Evolutionary conservation across 352 stramenopile species (phyloP).

Genomic region (Globisporangium alternatum): DNA sequence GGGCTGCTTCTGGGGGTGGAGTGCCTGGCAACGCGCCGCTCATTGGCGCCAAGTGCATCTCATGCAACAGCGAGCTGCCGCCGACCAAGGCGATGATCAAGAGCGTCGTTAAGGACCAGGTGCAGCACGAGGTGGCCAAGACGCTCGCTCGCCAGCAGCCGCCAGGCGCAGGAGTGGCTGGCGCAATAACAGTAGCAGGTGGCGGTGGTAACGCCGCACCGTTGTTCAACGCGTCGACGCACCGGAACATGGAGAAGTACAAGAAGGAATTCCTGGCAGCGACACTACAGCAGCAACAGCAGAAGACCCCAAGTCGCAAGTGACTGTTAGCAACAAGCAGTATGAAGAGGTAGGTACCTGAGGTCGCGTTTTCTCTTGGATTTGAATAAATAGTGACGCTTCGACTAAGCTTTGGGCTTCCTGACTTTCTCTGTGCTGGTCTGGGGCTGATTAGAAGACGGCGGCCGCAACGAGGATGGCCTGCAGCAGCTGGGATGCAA

Average conservation of each 20-base stretch:
- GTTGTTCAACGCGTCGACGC: conserved; percentile 51
- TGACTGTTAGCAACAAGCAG: not conserved
- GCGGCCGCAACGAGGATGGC: conserved; percentile 71
- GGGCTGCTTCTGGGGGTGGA: conserved; percentile 5
- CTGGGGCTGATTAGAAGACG: conserved; percentile 35
- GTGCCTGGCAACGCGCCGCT: conserved; percentile 27
- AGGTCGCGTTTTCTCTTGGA: not conserved
- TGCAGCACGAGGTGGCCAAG: conserved; percentile 61
- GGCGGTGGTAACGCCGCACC: not conserved
- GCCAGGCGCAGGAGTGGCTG: not conserved
- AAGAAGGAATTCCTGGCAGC: conserved; percentile 62
- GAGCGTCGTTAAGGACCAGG: conserved; percentile 52
- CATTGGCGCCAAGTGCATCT: conserved; percentile 62
- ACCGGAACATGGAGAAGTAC: conserved; percentile 64
- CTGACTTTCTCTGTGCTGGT: not conserved
- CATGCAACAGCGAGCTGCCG: conserved; percentile 56
- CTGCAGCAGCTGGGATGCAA: conserved; percentile 83
- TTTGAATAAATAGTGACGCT: conserved; percentile 14
- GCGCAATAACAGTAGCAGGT: conserved; percentile 16
- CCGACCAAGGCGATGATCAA: conserved; percentile 65
- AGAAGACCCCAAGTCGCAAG: conserved; percentile 30
- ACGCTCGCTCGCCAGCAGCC: conserved; percentile 22
- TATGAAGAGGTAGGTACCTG: not conserved
- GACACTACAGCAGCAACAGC: conserved; percentile 43
- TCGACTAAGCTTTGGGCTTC: not conserved